Evolutionary conservation across 495 filamentous ascomycete species (phyloP).

Genomic region (Aspergillus nanangensis): DNA sequence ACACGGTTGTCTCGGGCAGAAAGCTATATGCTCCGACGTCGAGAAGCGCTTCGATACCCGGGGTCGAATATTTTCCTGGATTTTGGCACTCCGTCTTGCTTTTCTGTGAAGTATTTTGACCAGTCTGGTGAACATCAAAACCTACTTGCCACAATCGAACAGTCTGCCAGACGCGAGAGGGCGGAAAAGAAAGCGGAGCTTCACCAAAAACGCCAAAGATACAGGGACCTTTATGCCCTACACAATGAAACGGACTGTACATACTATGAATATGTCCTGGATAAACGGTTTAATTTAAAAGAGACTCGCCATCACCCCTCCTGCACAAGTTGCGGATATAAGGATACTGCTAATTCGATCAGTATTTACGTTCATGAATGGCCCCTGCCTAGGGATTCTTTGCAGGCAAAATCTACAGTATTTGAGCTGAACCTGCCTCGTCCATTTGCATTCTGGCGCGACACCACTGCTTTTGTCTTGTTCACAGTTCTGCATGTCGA

Average conservation of each 20-base stretch:
- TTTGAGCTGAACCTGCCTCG: conserved; percentile 54
- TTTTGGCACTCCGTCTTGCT: conserved; percentile 25
- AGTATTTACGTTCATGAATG: conserved; percentile 54
- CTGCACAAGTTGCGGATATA: conserved; percentile 29
- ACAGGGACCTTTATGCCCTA: conserved; percentile 24
- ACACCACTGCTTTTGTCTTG: conserved; percentile 42
- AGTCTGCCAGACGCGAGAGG: conserved; percentile 21
- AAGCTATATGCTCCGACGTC: conserved; percentile 36
- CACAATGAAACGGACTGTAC: conserved; percentile 22
- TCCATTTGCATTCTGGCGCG: conserved; percentile 48
- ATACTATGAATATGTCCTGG: conserved; percentile 12
- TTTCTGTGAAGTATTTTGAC: conserved; percentile 53
- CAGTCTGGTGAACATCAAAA: conserved; percentile 38
- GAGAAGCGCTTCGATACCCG: conserved; percentile 10
- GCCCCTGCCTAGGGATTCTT: conserved; percentile 46
- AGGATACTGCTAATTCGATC: conserved; percentile 25
- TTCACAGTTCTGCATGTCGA: conserved; percentile 27
- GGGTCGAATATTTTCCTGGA: conserved; percentile 30
- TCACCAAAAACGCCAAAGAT: conserved; percentile 19
- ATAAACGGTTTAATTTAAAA: conserved; percentile 6
- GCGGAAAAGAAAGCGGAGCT: conserved; percentile 43
- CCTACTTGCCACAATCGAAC: conserved; percentile 34
- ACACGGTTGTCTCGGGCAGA: conserved; percentile 44
- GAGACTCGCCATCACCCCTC: conserved; percentile 11
- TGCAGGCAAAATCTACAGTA: conserved; percentile 40